Evolutionary conservation across 2,329 filamentous ascomycete species (phyloP).

Genomic region (Onygena corvina): DNA sequence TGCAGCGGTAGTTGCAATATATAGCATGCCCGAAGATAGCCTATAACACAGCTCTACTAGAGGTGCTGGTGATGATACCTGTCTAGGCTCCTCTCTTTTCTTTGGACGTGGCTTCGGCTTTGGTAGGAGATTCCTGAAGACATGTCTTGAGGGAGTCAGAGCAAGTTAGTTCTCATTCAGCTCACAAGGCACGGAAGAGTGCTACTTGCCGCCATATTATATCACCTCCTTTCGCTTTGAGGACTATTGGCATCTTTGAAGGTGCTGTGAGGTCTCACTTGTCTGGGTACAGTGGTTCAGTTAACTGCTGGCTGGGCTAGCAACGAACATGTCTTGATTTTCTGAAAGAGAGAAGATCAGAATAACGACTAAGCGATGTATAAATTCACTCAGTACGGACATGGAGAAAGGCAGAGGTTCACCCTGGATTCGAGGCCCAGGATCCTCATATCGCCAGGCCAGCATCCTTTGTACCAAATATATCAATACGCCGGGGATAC

Average conservation of each 20-base stretch:
- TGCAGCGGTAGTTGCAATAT: background rate
- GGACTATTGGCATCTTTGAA: background rate
- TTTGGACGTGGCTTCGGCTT: background rate
- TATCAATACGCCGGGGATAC: no score
- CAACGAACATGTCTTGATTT: background rate
- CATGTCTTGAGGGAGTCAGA: background rate
- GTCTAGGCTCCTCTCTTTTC: background rate
- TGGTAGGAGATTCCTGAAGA: constrained; percentile 1
- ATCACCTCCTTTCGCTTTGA: background rate
- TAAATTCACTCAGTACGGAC: background rate
- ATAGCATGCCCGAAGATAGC: background rate
- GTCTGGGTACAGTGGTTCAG: background rate
- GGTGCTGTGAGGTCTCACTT: background rate
- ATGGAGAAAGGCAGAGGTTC: background rate
- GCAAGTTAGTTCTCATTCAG: background rate
- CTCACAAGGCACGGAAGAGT: background rate
- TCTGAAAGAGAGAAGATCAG: background rate
- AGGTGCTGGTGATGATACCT: background rate
- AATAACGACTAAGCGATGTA: background rate
- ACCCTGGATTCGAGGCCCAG: background rate
- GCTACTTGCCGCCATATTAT: constrained; percentile 2
- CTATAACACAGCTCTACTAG: background rate
- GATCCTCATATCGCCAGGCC: background rate
- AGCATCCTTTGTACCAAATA: no score
- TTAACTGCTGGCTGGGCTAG: background rate